Evolutionary conservation across 202 grass and related monocot species (phyloP).

Genomic region (Schoenoplectus triqueter): DNA sequence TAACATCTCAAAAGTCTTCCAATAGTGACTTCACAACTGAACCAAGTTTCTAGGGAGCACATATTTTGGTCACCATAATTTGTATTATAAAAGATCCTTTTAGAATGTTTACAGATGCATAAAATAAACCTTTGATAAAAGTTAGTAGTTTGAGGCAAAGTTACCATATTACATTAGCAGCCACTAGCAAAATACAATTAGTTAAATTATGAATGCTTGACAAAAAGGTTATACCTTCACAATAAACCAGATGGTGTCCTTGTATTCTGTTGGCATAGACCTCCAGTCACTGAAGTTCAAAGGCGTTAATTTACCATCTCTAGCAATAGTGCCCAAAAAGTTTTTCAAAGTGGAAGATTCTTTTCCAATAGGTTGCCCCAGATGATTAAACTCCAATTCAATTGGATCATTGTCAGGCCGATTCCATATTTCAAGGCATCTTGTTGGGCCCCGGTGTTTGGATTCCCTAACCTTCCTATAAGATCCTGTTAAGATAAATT

Average conservation of each 20-base stretch:
- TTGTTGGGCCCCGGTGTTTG: conserved; percentile 40
- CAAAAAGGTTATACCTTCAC: conserved; percentile 47
- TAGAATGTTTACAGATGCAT: neutral
- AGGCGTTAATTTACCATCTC: conserved; percentile 57
- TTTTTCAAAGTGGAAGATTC: conserved; percentile 42
- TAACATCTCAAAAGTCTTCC: neutral
- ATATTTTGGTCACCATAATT: neutral
- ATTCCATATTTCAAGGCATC: conserved; percentile 55
- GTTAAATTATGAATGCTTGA: neutral
- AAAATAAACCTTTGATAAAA: conserved; percentile 2
- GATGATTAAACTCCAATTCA: conserved; percentile 45
- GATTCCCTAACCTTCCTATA: conserved; percentile 14
- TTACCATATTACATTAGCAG: neutral
- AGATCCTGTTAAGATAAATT: conserved; percentile 22
- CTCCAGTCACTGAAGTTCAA: conserved; percentile 48
- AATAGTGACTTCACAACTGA: neutral
- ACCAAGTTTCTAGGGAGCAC: neutral
- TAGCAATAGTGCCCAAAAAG: conserved; percentile 53
- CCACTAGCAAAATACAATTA: neutral
- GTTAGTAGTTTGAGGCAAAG: neutral
- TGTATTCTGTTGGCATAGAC: conserved; percentile 51
- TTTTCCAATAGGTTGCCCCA: conserved; percentile 52
- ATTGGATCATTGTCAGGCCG: conserved; percentile 50
- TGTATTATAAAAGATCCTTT: neutral
- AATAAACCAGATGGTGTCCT: conserved; percentile 52